Conservation (phyloP, 805 yeast species). For the Suhomyces kilbournensis region DNA sequence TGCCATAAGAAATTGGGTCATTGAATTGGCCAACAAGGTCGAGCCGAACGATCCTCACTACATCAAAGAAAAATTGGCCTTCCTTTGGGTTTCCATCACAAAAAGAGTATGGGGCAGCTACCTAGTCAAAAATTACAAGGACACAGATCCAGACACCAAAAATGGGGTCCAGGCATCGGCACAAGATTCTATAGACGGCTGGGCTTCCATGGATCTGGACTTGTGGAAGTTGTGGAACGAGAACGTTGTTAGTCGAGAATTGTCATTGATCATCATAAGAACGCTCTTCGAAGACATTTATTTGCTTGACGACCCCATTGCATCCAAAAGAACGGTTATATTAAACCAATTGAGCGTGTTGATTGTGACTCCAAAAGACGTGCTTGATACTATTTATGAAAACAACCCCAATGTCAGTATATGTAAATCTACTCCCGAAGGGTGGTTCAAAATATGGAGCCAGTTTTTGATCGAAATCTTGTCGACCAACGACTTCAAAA, state of each 20-base stretch:
- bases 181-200: conserved; percentile 59
- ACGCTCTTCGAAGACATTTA: conserved; percentile 92
- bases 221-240: conserved; percentile 72
- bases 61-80: conserved; percentile 84
- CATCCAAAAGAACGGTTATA: conserved; percentile 72
- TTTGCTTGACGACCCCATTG: conserved; percentile 86
- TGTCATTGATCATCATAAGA: conserved; percentile 73
- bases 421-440: conserved; percentile 69
- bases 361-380: conserved; percentile 67
- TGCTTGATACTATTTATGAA: conserved; percentile 62
- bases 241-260: conserved; percentile 63
- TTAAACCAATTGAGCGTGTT: conserved; percentile 82
- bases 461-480: conserved; percentile 33
- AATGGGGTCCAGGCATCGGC: conserved; percentile 23
- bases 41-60: conserved; percentile 77
- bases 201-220: conserved; percentile 85
- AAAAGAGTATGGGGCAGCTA: conserved; percentile 88
- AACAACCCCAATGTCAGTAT: conserved; percentile 57
- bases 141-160: not conserved
- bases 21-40: conserved; percentile 67
- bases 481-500: conserved; percentile 25
- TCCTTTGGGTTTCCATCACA: conserved; percentile 86
- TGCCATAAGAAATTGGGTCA: conserved; percentile 79
- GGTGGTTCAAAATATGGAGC: conserved; percentile 84
- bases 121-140: conserved; percentile 34